A percentile compares a stretch with the other conserved stretches of the same genome.
Conservation (phyloP, 1,284 basidiomycete genomes). For the Trametes sp. region DNA sequence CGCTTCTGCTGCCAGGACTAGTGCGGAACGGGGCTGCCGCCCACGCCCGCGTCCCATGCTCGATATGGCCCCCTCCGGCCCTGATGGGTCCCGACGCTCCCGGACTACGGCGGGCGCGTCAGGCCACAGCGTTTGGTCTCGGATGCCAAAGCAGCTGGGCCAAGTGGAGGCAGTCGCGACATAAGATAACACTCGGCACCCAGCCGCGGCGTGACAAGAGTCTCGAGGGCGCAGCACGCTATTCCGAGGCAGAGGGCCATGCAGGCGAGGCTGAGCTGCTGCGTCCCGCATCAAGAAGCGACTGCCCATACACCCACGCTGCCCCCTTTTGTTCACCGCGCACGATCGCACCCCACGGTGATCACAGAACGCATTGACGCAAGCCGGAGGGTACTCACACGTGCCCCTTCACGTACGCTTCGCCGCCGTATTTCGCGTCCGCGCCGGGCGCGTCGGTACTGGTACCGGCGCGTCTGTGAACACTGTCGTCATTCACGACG, state of each 20-base stretch:
- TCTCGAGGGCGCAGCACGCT: not conserved
- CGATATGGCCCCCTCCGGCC: conserved; percentile 26
- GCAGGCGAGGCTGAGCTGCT: not conserved
- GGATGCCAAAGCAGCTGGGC: not conserved
- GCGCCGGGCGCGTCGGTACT: not conserved
- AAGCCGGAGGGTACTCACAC: conserved; percentile 13
- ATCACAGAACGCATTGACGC: conserved; percentile 3
- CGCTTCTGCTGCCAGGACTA: conserved; percentile 26
- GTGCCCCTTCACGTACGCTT: conserved; percentile 5
- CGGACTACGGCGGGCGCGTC: conserved; percentile 5
- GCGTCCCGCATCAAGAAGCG: not conserved
- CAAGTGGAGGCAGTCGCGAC: not conserved
- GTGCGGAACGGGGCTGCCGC: conserved; percentile 27
- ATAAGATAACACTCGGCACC: not conserved
- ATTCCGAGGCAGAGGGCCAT: not conserved
- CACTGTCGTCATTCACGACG: conserved; percentile 6
- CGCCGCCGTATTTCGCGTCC: conserved; percentile 3
- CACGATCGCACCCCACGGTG: conserved; percentile 11
- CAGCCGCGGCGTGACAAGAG: not conserved
- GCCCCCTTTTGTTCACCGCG: conserved; percentile 1
- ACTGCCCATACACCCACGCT: conserved; percentile 13
- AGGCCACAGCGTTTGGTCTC: not conserved
- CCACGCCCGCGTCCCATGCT: conserved; percentile 29
- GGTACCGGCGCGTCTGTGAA: not conserved
- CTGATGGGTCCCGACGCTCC: conserved; percentile 23